Evolutionary conservation across 2,329 filamentous ascomycete genomes (phyloP).

Genomic region (Aspergillus texensis): DNA sequence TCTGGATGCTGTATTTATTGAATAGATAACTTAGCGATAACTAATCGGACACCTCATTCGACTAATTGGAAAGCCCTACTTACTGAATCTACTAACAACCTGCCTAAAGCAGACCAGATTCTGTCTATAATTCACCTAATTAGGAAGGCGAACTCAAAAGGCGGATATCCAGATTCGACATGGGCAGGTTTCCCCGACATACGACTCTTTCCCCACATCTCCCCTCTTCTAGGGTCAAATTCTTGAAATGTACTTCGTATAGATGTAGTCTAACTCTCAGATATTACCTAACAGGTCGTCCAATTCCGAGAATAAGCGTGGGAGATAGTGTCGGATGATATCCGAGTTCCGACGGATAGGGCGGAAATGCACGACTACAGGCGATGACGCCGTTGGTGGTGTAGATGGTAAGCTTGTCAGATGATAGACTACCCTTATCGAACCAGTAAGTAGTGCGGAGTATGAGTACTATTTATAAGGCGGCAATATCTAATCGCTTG

Average conservation of each 20-base stretch:
- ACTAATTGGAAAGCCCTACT: neutral
- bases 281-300: neutral
- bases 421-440: neutral
- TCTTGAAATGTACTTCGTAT: neutral
- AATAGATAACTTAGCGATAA: too few species aligned
- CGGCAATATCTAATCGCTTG: neutral
- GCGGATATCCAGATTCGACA: neutral
- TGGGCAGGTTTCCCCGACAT: neutral
- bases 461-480: neutral
- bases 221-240: neutral
- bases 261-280: neutral
- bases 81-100: neutral
- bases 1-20: neutral
- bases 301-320: neutral
- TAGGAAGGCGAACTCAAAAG: neutral
- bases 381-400: neutral
- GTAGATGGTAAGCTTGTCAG: neutral
- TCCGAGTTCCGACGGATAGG: constrained; percentile 1
- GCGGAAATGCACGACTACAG: neutral
- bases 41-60: too few species aligned
- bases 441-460: neutral
- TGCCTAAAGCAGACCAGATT: neutral
- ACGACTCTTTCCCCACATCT: neutral
- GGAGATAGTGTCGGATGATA: neutral
- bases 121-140: neutral